These are phyloP conservation scores for Fusarium pseudonygamai DNA, from an alignment of 2,329 filamentous ascomycete species.

Conservation along the genomic window DNA sequence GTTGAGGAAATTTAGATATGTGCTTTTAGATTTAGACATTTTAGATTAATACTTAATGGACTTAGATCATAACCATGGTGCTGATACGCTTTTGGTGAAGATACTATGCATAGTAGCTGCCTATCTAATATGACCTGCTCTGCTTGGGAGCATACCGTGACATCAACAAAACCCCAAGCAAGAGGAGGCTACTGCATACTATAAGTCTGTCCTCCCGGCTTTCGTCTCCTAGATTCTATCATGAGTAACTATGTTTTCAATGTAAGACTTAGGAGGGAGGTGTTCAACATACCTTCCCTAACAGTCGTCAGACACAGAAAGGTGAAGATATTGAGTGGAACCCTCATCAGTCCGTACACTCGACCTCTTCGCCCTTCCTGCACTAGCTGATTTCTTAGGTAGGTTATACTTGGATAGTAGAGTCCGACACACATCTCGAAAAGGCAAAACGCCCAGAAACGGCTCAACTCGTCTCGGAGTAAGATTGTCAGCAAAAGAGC, in stretches of 20 bases:
- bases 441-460: not conserved
- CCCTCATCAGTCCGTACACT: not conserved
- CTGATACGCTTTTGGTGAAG: not conserved
- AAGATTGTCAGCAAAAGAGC: not conserved
- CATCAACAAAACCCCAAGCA: not conserved
- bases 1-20: not conserved
- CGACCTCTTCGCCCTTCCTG: not conserved
- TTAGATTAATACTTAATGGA: not conserved
- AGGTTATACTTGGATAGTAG: not conserved
- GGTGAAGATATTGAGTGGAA: not conserved
- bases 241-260: not conserved
- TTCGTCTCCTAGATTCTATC: not conserved
- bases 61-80: rapidly evolving
- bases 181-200: not conserved
- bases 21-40: not conserved
- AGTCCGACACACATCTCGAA: not conserved
- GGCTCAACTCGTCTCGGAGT: not conserved
- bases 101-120: rapidly evolving
- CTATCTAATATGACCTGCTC: not conserved
- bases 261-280: rapidly evolving
- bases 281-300: not conserved
- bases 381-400: not conserved
- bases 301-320: not conserved
- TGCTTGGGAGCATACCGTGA: not conserved
- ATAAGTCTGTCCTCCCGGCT: not conserved